Evolutionary conservation across 2,329 filamentous ascomycete genomes (phyloP), one percentile per base, ranked within the genome.

Genomic region (Penicillium sp.): DNA sequence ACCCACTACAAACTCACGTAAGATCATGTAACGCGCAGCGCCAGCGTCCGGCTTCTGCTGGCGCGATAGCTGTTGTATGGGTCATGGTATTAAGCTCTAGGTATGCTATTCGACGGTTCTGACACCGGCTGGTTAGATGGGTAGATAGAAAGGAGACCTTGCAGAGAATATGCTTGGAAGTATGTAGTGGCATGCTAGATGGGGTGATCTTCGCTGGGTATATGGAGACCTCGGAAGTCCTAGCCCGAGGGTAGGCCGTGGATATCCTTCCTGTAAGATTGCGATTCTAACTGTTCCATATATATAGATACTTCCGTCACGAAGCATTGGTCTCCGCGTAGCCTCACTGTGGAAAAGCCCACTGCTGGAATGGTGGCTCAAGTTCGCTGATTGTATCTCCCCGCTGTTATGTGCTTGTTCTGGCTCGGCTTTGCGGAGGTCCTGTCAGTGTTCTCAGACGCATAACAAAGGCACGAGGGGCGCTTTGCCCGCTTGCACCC

Each of bases 131-230:
- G 27, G 4, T 12, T 23, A 18, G 33, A 40, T 15, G 15, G 44
- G 23, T 25, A 13, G 33, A 46, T n/a, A 35, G 40, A 18, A 18
- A 37, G 45, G 41, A 33, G 44, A 45, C 47, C 53, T 53, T 55
- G 50, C 44, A 47, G 46, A 33, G 18, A 9, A 6, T 9, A 20
- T 20, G 33, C 15, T 5, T 37, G 23, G 33, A 37, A 4, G 8
- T 15, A 37, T 9, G 5, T 10, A 10, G 9, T 37, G 33, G 20
- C 8, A 20, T 37, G 18, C 33, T 20, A 23, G 32, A 23, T 20
- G 2, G 33, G 18, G 15, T 37, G 33, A 37, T 37, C 15, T 37
- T 20, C 33, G 18, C 15, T 37, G 33, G 8, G 18, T 6, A 37
- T 20, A 37, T 20, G 15, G 15, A 37, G 6, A 18, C 15, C 15